These are phyloP conservation scores for Alternaria angustiovoidea DNA, from an alignment of 2,329 filamentous ascomycete genomes.

Conservation along the genomic window DNA sequence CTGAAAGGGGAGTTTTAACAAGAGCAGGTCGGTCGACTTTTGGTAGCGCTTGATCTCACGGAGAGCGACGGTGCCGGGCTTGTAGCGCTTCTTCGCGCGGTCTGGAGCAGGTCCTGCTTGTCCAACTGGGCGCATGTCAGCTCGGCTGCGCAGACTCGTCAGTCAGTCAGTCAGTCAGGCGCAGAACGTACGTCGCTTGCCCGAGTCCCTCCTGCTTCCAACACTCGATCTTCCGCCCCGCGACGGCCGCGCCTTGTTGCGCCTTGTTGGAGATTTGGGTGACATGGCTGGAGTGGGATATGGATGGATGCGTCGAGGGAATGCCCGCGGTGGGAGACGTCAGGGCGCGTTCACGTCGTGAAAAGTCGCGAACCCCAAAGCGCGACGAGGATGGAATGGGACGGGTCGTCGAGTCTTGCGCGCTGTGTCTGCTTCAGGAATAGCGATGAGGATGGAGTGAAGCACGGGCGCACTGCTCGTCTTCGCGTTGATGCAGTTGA, in stretches of 20 bases:
- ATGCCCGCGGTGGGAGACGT: not conserved
- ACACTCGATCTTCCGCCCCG: constrained; percentile 36
- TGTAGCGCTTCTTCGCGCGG: constrained; percentile 53
- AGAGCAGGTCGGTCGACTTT: constrained; percentile 94
- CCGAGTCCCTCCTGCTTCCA: constrained; percentile 27
- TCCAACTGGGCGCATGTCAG: constrained; percentile 31
- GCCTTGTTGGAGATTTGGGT: constrained; percentile 36
- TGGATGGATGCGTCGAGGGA: not conserved
- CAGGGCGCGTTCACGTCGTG: constrained; percentile 6
- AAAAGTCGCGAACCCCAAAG: constrained; percentile 11
- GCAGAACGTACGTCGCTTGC: constrained; percentile 30
- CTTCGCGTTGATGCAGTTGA: constrained; percentile 9
- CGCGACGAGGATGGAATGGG: constrained; percentile 16
- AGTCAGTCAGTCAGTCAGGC: not conserved
- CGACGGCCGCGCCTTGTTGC: constrained; percentile 45
- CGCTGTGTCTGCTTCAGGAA: constrained; percentile 5
- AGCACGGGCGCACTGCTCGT: constrained; percentile 21
- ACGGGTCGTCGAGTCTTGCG: not conserved
- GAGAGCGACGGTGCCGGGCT: constrained; percentile 84
- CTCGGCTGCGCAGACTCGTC: not conserved
- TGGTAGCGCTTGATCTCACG: constrained; percentile 99
- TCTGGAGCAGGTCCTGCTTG: constrained; percentile 45
- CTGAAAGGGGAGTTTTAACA: constrained; percentile 98
- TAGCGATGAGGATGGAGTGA: constrained; percentile 15
- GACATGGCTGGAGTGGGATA: constrained; percentile 15